A percentile compares a stretch with the other conserved stretches of the same genome.
Evolutionary conservation across 2,329 filamentous ascomycete species (phyloP).

Genomic region (Chrysoporthe puriensis): DNA sequence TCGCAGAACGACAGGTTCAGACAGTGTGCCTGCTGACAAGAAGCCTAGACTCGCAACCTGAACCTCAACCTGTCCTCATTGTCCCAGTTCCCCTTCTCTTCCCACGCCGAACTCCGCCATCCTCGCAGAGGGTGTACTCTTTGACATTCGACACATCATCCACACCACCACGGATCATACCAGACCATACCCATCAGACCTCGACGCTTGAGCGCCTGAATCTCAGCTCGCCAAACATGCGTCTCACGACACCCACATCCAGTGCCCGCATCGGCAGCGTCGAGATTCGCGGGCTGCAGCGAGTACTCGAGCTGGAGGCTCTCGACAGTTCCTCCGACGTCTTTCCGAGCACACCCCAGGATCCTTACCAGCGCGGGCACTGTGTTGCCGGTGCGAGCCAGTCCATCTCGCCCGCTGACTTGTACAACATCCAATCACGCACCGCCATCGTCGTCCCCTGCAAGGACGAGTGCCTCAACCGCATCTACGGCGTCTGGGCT

Average conservation of each 20-base stretch:
- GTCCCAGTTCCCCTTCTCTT: too few relatives aligned
- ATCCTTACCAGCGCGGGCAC: background rate
- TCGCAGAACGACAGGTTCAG: too few relatives aligned
- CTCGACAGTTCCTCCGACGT: slow-evolving; percentile 6
- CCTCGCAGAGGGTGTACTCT: too few relatives aligned
- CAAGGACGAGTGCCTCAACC: slow-evolving; percentile 36
- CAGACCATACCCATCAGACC: background rate
- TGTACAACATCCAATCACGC: slow-evolving; percentile 24
- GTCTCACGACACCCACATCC: slow-evolving; percentile 14
- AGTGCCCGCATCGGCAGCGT: slow-evolving; percentile 18
- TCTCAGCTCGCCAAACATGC: slow-evolving; percentile 13
- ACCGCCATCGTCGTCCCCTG: slow-evolving; percentile 40
- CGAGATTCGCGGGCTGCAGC: slow-evolving; percentile 26
- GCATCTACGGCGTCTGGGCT: slow-evolving; percentile 35
- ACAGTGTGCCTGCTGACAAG: too few relatives aligned
- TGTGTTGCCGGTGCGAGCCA: background rate
- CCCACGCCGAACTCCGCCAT: too few relatives aligned
- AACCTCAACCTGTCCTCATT: too few relatives aligned
- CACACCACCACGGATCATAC: background rate
- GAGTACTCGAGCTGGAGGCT: slow-evolving; percentile 27
- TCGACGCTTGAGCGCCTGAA: background rate
- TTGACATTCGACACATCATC: too few relatives aligned
- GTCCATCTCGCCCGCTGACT: slow-evolving; percentile 19
- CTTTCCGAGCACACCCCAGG: background rate
- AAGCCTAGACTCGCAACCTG: too few relatives aligned